Base-by-base conservation (phyloP, 2,329 filamentous ascomycete species). In the Chrysoporthe austroafricana region DNA sequence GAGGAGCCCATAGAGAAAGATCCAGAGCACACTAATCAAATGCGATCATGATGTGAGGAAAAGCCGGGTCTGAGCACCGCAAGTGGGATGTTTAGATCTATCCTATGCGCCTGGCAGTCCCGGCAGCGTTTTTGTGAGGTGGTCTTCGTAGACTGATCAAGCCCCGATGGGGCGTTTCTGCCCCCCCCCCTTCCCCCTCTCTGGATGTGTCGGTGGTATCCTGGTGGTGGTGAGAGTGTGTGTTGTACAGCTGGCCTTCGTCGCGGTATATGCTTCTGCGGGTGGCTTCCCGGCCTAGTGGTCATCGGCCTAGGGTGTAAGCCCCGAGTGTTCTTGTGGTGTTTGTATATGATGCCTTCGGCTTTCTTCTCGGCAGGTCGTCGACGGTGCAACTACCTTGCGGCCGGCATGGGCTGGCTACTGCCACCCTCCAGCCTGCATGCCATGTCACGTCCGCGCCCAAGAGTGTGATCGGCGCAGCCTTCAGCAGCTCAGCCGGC, bases 11-110 rank as follows among this genome's bases (percentile, higher is more conserved):
- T 58, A 58, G 42, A 58, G 7, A 8, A 44, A 18, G 58, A 66
- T 34, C 16, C n/a, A 67, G 62, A 64, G 50, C 62, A 58, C 62
- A 67, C n/a, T 60, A 62, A 69, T 68, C 58, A 62, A 63, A 69
- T 63, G 61, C 66, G 62, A 68, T 52, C 58, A 65, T 62, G 52
- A 65, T 65, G 44, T 26, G 58, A 57, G 26, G 5, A 18, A 58
- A 34, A 39, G 43, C 42, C 26, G 36, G 5, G 8, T 44, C 54
- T 42, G 26, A 63, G 42, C 52, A 48, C 43, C 43, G n/a, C 59
- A 39, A 39, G 54, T 50, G 18, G 18, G 21, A 61, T 61, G 18
- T 48, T 21, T 16, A 26, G 42, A 32, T 34, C 21, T 61, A 16
- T 34, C 32, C 16, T 61, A 3, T 26, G 43, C 34, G 14, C 14